phyloP scores from a whole-genome alignment of 352 stramenopile genomes.

The Thalassiosira hispida region DNA sequence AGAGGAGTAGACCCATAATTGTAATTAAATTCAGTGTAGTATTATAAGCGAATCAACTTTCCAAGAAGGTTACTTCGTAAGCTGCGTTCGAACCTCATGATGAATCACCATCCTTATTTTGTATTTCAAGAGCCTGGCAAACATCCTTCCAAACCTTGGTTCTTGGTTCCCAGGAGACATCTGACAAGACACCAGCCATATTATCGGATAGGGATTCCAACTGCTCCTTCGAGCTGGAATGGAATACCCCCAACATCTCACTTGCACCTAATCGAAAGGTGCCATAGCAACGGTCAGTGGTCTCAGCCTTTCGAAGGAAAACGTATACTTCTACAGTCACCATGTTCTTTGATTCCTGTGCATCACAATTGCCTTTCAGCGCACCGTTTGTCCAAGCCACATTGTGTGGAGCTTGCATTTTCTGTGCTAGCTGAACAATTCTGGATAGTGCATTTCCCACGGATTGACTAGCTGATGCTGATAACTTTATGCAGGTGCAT shows the following conservation, averaged over 20 bases:
- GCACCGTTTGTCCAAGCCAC: conserved; percentile 46
- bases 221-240: conserved; percentile 59
- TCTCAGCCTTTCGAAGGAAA: conserved; percentile 51
- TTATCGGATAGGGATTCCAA: conserved; percentile 30
- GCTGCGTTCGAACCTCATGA: too few relatives aligned
- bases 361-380: not conserved
- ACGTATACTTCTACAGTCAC: conserved; percentile 52
- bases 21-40: not conserved
- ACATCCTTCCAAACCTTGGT: conserved; percentile 10
- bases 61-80: too few relatives aligned
- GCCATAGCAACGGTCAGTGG: not conserved
- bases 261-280: conserved; percentile 45
- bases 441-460: conserved; percentile 37
- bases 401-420: conserved; percentile 56
- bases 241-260: conserved; percentile 74
- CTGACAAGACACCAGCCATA: conserved; percentile 11
- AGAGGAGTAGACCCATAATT: not conserved
- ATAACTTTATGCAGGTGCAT: conserved; percentile 66
- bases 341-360: not conserved
- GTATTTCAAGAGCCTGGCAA: conserved; percentile 5
- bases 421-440: conserved; percentile 49
- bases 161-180: conserved; percentile 27
- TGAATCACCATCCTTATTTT: too few relatives aligned
- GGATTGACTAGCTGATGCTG: not conserved
- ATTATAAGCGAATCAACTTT: too few relatives aligned